Conservation (phyloP, 345 rosid genomes). For the Brassica incana region DNA sequence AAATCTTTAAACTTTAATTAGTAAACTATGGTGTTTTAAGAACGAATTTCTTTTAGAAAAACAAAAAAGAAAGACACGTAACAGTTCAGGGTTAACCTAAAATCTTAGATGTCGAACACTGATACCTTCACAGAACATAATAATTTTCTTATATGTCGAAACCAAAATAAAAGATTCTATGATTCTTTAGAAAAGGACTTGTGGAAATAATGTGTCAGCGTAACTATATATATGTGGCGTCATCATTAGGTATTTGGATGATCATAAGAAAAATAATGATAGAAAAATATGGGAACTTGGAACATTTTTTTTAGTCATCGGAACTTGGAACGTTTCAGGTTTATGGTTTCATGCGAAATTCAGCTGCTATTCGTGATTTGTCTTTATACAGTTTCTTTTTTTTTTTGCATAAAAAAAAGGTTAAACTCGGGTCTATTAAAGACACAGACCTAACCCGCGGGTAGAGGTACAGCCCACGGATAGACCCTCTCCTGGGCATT, state of each 20-base stretch:
- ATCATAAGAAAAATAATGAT: not conserved
- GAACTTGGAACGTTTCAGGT: constrained; percentile 28
- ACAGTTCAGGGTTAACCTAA: not conserved
- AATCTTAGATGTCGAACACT: constrained; percentile 19
- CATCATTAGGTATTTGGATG: constrained; percentile 12
- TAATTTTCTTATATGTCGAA: constrained; percentile 1
- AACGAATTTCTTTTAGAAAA: not conserved
- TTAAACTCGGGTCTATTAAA: too few relatives aligned
- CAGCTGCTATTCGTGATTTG: not conserved
- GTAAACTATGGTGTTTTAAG: too few relatives aligned
- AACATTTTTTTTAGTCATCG: constrained; percentile 6
- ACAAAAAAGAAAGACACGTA: not conserved
- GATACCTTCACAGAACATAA: not conserved
- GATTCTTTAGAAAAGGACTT: not conserved
- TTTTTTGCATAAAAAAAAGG: too few relatives aligned
- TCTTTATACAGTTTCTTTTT: not conserved
- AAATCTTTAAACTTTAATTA: too few relatives aligned
- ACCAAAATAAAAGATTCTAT: not conserved
- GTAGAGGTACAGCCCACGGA: too few relatives aligned
- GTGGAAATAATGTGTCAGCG: not conserved
- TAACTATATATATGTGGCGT: not conserved
- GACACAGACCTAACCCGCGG: too few relatives aligned
- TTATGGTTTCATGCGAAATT: constrained; percentile 15
- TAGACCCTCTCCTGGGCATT: too few relatives aligned
- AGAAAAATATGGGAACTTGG: constrained; percentile 26